Evolutionary conservation across 2,329 filamentous ascomycete species (phyloP).

Genomic region (Clarireedia paspali): DNA sequence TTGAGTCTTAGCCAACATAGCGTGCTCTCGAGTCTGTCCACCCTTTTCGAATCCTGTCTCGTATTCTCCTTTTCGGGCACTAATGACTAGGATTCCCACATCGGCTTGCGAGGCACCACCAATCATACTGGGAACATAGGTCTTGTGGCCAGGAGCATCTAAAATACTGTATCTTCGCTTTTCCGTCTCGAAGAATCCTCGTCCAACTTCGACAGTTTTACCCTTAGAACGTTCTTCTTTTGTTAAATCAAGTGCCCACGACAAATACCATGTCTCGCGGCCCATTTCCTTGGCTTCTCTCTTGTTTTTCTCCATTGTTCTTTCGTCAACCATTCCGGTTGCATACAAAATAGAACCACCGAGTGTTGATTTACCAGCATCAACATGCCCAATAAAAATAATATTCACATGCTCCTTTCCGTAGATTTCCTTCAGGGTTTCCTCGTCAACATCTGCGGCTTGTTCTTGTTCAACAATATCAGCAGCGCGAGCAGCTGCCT

Average conservation of each 20-base stretch:
- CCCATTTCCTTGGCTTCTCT: constrained; percentile 92
- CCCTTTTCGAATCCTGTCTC: constrained; percentile 97
- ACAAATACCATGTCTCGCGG: constrained; percentile 97
- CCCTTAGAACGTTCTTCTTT: constrained; percentile 95
- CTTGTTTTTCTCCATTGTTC: constrained; percentile 98
- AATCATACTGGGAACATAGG: constrained; percentile 97
- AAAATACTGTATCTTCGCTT: constrained; percentile 94
- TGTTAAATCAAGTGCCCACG: constrained; percentile 94
- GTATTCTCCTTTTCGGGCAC: constrained; percentile 94
- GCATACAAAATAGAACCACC: constrained; percentile 88
- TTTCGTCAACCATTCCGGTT: constrained; percentile 98
- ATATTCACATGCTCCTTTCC: constrained; percentile 92
- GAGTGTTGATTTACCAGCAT: constrained; percentile 94
- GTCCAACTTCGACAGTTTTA: constrained; percentile 95
- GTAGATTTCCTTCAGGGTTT: constrained; percentile 89
- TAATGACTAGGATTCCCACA: constrained; percentile 92
- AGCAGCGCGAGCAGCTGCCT: constrained; percentile 54
- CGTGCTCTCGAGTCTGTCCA: constrained; percentile 94
- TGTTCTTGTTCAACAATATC: constrained; percentile 72
- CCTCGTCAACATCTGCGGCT: constrained; percentile 66
- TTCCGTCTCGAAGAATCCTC: constrained; percentile 94
- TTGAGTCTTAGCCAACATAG: constrained; percentile 95
- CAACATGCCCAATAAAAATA: constrained; percentile 96
- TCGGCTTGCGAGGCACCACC: constrained; percentile 89
- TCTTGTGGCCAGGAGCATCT: constrained; percentile 96